A percentile compares a stretch with the other conserved stretches of the same genome.
Evolutionary conservation across 768 basidiomycete genomes (phyloP).

Genomic region (Boletus huronensis): DNA sequence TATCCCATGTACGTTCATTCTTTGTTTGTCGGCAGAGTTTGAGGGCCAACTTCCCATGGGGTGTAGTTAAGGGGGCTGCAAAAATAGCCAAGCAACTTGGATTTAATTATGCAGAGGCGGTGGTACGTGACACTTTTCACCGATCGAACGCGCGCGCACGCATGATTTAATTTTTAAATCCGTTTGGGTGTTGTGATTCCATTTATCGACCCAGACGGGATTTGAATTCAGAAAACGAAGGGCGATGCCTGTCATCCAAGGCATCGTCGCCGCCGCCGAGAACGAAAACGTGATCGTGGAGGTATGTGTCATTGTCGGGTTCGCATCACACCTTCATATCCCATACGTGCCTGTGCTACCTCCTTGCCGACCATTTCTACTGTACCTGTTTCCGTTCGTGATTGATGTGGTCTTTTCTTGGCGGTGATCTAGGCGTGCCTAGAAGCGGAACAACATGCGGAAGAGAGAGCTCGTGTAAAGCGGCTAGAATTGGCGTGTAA

Average conservation of each 20-base stretch:
- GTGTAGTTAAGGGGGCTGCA: slow-evolving; percentile 73
- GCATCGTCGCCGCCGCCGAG: slow-evolving; percentile 83
- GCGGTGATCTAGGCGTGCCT: slow-evolving; percentile 65
- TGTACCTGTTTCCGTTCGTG: neutral
- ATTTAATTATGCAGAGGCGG: slow-evolving; percentile 91
- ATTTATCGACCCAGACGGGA: slow-evolving; percentile 57
- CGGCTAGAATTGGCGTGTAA: slow-evolving; percentile 78
- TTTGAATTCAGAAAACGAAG: slow-evolving; percentile 95
- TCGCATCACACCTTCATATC: neutral
- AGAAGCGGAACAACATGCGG: slow-evolving; percentile 74
- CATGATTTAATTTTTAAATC: slow-evolving; percentile 6
- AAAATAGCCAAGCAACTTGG: slow-evolving; percentile 87
- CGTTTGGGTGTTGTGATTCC: neutral
- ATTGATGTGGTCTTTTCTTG: slow-evolving; percentile 11
- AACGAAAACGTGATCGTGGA: slow-evolving; percentile 72
- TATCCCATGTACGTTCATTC: slow-evolving; percentile 73
- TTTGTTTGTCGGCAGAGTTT: slow-evolving; percentile 7
- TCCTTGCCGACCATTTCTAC: neutral
- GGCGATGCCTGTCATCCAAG: slow-evolving; percentile 80
- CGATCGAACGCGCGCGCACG: neutral
- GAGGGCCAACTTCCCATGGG: slow-evolving; percentile 11
- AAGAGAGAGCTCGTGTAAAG: slow-evolving; percentile 73
- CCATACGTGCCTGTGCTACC: neutral
- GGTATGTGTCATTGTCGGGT: slow-evolving; percentile 41
- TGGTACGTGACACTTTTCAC: slow-evolving; percentile 56